Evolutionary conservation across 2,329 filamentous ascomycete genomes (phyloP), one percentile per base, ranked within the genome.

Genomic region (Ophiognomonia clavigignenti-juglandacearum): DNA sequence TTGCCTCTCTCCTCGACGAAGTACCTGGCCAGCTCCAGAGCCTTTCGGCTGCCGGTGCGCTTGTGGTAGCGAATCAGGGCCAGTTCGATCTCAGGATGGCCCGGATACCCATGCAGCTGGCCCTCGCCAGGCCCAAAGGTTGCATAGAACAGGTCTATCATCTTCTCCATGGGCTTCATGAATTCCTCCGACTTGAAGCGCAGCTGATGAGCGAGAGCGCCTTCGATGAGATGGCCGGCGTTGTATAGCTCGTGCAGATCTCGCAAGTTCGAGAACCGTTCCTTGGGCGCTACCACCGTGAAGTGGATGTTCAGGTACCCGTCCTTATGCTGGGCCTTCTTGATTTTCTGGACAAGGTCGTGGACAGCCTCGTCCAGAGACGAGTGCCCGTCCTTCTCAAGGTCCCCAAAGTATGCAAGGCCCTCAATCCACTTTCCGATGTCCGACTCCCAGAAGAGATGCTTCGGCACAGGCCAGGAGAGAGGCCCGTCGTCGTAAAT

Each of bases 191-290:
- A 78, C 22, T 69, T 63, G 54, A 75, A 80, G 26, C 73, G 67
- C 3, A 72, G 61, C n/a, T 69, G 60, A 49, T 83, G 77, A 0
- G 78, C 76, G 4, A 82, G 59, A 2, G 77, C 77, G 1, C 72
- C 79, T 59, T 83, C 79, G 35, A 82, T 79, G 9, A 83, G 60
- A 58, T 84, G 79, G 0, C 80, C 78, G 10, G 72, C 73, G 52
- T 81, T 81, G 56, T 81, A 81, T 64, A 83, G 59, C 59, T 82
- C 79, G 61, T 83, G 78, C 61, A 81, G 70, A 59, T 84, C 80
- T 39, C 77, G 61, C 6, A 83, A 51, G 53, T 83, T 82, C 0
- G 73, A 71, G 63, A 77, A 83, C 9, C 78, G 60, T 45, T 74
- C 72, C 0, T 63, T 68, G 0, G 75, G 76, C 20, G 76, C 75